Percentiles rank a stretch among this genome's conserved stretches.
Conservation (phyloP, 345 rosid species). For the Aurinia saxatilis region DNA sequence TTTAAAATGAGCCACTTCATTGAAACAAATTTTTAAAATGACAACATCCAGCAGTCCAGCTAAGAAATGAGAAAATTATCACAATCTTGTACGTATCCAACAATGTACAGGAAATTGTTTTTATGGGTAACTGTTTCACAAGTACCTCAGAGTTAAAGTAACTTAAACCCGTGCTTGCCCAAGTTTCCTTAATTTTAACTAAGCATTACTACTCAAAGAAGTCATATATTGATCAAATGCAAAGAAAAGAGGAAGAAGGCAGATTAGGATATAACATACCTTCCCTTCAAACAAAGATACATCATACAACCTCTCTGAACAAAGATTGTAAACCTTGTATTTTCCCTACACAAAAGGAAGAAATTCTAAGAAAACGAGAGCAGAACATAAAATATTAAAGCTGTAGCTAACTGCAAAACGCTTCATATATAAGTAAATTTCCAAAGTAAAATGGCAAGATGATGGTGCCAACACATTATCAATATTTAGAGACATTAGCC, state of each 20-base stretch:
- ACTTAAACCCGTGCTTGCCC: neutral
- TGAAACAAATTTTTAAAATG: neutral
- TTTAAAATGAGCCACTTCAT: no score
- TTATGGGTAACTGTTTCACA: neutral
- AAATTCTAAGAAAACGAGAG: neutral
- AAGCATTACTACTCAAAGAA: neutral
- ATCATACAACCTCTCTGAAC: slow-evolving; percentile 86
- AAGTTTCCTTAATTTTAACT: neutral
- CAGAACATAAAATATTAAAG: neutral
- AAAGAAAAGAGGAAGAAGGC: neutral
- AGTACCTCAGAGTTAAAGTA: neutral
- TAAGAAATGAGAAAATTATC: neutral
- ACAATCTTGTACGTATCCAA: neutral
- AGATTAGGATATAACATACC: slow-evolving; percentile 30
- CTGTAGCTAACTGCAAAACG: neutral
- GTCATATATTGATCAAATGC: neutral
- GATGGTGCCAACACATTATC: neutral
- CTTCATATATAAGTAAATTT: neutral
- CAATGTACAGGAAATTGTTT: neutral
- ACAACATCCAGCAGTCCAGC: neutral
- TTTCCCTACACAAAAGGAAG: slow-evolving; percentile 47
- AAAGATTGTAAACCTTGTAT: slow-evolving; percentile 88
- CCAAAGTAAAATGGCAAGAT: neutral
- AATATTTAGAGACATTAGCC: neutral
- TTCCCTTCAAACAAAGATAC: slow-evolving; percentile 85